These are phyloP conservation scores for Setomelanomma holmii DNA, from an alignment of 2,329 filamentous ascomycete species.

Conservation along the genomic window DNA sequence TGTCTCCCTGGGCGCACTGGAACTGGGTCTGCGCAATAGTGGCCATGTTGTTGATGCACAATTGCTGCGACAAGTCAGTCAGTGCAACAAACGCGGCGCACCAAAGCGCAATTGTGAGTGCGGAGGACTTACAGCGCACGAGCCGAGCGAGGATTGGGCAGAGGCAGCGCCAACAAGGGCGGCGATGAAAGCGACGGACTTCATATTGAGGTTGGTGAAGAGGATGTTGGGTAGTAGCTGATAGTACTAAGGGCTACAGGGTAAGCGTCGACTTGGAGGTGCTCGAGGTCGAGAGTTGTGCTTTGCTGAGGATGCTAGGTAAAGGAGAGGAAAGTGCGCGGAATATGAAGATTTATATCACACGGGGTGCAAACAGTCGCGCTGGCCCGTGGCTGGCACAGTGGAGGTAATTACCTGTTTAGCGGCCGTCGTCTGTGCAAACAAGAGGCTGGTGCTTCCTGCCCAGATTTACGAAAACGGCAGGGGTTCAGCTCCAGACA, in stretches of 20 bases:
- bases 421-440: constrained; percentile 10
- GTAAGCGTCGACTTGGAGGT: constrained; percentile 10
- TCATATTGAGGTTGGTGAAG: constrained; percentile 41
- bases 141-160: constrained; percentile 40
- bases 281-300: constrained; percentile 3
- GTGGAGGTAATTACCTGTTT: constrained; percentile 4
- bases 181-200: constrained; percentile 48
- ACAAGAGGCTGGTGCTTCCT: constrained; percentile 23
- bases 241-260: neutral
- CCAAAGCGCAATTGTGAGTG: neutral
- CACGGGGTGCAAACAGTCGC: neutral
- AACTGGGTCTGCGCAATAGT: constrained; percentile 47
- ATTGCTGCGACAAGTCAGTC: constrained; percentile 36
- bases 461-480: constrained; percentile 11
- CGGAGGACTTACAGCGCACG: constrained; percentile 47
- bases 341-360: constrained; percentile 25
- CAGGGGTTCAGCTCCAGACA: constrained; percentile 19
- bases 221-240: constrained; percentile 29
- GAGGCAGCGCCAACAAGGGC: constrained; percentile 41
- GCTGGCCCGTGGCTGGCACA: neutral
- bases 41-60: constrained; percentile 58
- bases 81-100: constrained; percentile 2
- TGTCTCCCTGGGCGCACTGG: constrained; percentile 49
- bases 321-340: constrained; percentile 5
- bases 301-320: constrained; percentile 18